Conservation (phyloP, 805 yeast species). For the Candida parachauliodes region DNA sequence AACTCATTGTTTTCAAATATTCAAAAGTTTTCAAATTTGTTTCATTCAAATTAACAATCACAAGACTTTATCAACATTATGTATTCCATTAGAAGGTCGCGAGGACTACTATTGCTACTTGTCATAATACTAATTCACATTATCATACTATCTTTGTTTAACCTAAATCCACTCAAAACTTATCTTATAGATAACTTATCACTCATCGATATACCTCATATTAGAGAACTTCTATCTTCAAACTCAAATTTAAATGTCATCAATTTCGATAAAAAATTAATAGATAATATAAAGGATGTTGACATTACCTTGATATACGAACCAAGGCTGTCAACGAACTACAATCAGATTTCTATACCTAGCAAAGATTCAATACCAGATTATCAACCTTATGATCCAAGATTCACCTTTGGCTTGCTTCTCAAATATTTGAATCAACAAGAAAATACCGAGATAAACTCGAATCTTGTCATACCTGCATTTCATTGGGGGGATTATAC, state of each 20-base stretch:
- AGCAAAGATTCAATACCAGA: background rate
- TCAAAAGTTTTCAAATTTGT: no score
- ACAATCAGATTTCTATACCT: background rate
- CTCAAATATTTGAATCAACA: slow-evolving; percentile 15
- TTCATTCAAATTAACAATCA: background rate
- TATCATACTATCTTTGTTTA: slow-evolving; percentile 11
- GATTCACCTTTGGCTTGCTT: slow-evolving; percentile 23
- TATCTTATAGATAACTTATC: slow-evolving; percentile 4
- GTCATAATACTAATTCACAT: slow-evolving; percentile 15
- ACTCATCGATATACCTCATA: background rate
- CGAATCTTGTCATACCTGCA: slow-evolving; percentile 12
- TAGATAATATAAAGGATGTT: slow-evolving; percentile 5
- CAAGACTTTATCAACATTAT: slow-evolving; percentile 1
- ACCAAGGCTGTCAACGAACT: background rate
- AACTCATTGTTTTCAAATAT: no score
- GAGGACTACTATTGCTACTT: slow-evolving; percentile 14
- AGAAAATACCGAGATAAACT: slow-evolving; percentile 6
- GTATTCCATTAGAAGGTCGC: slow-evolving; percentile 12
- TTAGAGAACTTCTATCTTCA: background rate
- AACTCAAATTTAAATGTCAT: background rate
- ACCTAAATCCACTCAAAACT: slow-evolving; percentile 5
- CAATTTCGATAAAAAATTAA: slow-evolving; percentile 1
- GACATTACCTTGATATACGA: slow-evolving; percentile 2
- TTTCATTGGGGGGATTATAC: slow-evolving; percentile 35
- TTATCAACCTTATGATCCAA: slow-evolving; percentile 23